These are phyloP conservation scores for Geosmithia putterillii DNA, from an alignment of 2,329 filamentous ascomycete species.

Conservation along the genomic window DNA sequence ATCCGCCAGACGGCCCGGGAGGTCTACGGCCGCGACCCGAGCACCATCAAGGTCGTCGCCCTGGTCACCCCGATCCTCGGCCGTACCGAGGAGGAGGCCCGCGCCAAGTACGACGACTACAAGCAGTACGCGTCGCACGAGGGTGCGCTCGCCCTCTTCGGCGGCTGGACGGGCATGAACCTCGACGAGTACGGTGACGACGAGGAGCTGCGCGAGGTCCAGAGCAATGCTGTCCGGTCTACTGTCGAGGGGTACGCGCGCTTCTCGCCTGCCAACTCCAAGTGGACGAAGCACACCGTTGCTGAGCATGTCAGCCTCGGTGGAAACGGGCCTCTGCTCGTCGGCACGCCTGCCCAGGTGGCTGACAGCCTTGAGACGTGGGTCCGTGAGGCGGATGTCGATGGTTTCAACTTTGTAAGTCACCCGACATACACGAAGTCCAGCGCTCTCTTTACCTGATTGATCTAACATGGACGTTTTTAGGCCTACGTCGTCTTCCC, in stretches of 20 bases:
- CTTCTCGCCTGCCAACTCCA: conserved; percentile 44
- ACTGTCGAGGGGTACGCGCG: conserved; percentile 43
- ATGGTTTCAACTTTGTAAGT: conserved; percentile 62
- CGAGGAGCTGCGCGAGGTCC: conserved; percentile 49
- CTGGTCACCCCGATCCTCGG: conserved; percentile 55
- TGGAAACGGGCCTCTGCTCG: conserved; percentile 51
- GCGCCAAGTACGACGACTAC: conserved; percentile 50
- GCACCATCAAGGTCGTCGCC: conserved; percentile 54
- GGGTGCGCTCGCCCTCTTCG: conserved; percentile 60
- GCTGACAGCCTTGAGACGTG: conserved; percentile 57
- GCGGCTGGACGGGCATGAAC: conserved; percentile 57
- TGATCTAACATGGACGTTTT: not conserved
- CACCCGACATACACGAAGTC: no score
- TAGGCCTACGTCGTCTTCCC: conserved; percentile 54
- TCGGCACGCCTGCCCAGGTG: conserved; percentile 52
- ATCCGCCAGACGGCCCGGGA: conserved; percentile 43
- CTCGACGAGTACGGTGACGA: conserved; percentile 48
- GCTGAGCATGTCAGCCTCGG: conserved; percentile 57
- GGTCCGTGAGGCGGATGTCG: conserved; percentile 57
- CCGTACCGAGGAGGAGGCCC: conserved; percentile 51
- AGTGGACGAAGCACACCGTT: conserved; percentile 62
- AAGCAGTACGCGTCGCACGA: conserved; percentile 46
- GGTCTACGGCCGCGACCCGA: conserved; percentile 42
- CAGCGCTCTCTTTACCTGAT: not conserved
- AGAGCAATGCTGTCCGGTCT: conserved; percentile 48